Evolutionary conservation across 768 basidiomycete species (phyloP).

Genomic region (Suillus americanus): DNA sequence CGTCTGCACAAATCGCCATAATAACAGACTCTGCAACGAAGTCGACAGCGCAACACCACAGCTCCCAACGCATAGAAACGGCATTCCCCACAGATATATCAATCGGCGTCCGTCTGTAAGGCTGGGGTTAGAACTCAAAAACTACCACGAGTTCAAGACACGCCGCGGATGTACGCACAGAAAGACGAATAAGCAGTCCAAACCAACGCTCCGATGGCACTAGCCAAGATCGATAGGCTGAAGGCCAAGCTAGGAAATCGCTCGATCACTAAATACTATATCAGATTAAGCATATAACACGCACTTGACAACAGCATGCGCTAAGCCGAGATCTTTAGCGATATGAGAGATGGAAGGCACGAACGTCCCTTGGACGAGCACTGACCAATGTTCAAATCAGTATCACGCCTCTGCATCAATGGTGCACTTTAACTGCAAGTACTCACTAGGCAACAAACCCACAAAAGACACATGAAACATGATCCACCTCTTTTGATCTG

Average conservation of each 20-base stretch:
- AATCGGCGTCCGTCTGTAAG: conserved; percentile 60
- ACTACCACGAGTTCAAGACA: background rate
- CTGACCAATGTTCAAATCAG: conserved; percentile 32
- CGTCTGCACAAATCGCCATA: conserved; percentile 65
- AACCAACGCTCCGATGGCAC: conserved; percentile 45
- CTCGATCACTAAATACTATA: background rate
- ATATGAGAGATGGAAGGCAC: conserved; percentile 70
- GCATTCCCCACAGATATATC: conserved; percentile 59
- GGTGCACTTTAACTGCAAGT: background rate
- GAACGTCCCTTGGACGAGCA: conserved; percentile 64
- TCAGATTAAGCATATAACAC: background rate
- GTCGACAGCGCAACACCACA: conserved; percentile 54
- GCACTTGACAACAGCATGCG: conserved; percentile 54
- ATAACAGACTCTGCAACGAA: conserved; percentile 48
- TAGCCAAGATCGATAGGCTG: conserved; percentile 47
- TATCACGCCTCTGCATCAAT: background rate
- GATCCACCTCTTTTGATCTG: conserved; percentile 48
- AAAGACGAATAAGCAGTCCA: conserved; percentile 54
- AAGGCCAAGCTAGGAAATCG: conserved; percentile 40
- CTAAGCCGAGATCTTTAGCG: conserved; percentile 57
- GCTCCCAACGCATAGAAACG: conserved; percentile 57
- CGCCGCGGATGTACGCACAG: conserved; percentile 35
- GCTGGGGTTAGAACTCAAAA: conserved; percentile 2
- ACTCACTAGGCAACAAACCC: conserved; percentile 63
- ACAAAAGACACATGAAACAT: conserved; percentile 56